Evolutionary conservation across 805 yeast species (phyloP).

Genomic region (Nematodospora valgi): DNA sequence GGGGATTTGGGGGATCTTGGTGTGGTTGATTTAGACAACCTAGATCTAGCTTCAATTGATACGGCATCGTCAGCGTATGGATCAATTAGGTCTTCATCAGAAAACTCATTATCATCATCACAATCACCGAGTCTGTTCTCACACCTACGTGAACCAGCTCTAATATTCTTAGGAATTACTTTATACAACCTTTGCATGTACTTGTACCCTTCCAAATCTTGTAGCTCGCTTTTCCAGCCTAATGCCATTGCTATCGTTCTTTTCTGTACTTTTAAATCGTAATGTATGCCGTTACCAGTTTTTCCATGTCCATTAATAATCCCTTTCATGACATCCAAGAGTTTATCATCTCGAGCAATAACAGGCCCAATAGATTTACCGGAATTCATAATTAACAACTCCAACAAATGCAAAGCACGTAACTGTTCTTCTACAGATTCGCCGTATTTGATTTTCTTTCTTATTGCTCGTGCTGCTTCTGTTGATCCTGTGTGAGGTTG

Average conservation of each 20-base stretch:
- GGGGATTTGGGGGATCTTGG: slow-evolving; percentile 9
- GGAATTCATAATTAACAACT: slow-evolving; percentile 40
- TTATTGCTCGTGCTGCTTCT: slow-evolving; percentile 88
- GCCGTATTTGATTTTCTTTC: slow-evolving; percentile 92
- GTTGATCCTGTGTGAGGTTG: slow-evolving; percentile 36
- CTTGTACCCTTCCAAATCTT: slow-evolving; percentile 45
- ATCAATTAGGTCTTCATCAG: not conserved
- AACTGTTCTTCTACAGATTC: slow-evolving; percentile 51
- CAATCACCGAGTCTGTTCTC: not conserved
- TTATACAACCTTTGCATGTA: slow-evolving; percentile 47
- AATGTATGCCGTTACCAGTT: slow-evolving; percentile 35
- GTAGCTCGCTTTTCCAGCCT: slow-evolving; percentile 65
- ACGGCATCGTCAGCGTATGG: slow-evolving; percentile 7
- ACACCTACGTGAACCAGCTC: slow-evolving; percentile 5
- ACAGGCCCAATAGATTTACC: slow-evolving; percentile 36
- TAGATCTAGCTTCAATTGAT: not conserved
- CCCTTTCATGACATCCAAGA: slow-evolving; percentile 60
- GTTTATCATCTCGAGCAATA: slow-evolving; percentile 64
- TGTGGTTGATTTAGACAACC: not conserved
- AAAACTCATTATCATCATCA: slow-evolving; percentile 1
- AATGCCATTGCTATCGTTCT: slow-evolving; percentile 49
- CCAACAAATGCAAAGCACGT: slow-evolving; percentile 52
- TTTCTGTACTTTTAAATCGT: slow-evolving; percentile 40
- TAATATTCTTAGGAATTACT: slow-evolving; percentile 35
- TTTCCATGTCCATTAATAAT: slow-evolving; percentile 39